Conservation (phyloP, 257 asterid species). For the Dorcoceras hygrometricum region DNA sequence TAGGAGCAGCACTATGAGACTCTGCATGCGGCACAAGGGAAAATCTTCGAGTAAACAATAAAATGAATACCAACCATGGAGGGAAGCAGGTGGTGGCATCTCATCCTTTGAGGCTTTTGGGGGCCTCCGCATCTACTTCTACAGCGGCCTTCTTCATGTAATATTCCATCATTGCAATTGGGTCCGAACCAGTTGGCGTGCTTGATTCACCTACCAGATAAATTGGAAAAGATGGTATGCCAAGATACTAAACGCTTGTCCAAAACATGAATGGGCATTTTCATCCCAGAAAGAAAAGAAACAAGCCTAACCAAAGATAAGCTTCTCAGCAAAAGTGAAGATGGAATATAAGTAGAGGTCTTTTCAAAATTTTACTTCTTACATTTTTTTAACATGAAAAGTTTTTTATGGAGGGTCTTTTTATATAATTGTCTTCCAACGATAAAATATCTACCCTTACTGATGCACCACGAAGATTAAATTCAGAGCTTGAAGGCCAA, state of each 20-base stretch:
- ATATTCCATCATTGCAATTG: slow-evolving; percentile 92
- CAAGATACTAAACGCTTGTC: neutral
- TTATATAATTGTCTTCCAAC: no score
- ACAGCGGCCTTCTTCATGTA: slow-evolving; percentile 89
- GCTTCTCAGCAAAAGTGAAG: no score
- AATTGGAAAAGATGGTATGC: slow-evolving; percentile 20
- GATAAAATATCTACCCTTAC: neutral
- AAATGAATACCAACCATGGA: slow-evolving; percentile 48
- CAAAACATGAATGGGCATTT: neutral
- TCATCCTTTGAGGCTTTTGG: slow-evolving; percentile 74
- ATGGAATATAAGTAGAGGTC: no score
- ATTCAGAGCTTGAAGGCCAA: slow-evolving; percentile 14
- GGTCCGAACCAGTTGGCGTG: slow-evolving; percentile 57
- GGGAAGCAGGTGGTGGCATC: slow-evolving; percentile 96
- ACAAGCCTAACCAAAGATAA: no score
- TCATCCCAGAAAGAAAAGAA: neutral
- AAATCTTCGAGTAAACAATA: neutral
- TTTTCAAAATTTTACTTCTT: no score
- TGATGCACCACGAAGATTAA: slow-evolving; percentile 3
- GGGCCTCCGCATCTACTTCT: slow-evolving; percentile 71
- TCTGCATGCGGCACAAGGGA: slow-evolving; percentile 5
- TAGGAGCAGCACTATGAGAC: neutral
- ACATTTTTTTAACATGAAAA: no score
- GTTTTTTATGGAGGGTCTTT: no score
- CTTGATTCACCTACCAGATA: slow-evolving; percentile 49